A percentile compares a stretch with the other conserved stretches of the same genome.
phyloP scores from a whole-genome alignment of 129 eudicot species.

The Oenanthe sinensis region DNA sequence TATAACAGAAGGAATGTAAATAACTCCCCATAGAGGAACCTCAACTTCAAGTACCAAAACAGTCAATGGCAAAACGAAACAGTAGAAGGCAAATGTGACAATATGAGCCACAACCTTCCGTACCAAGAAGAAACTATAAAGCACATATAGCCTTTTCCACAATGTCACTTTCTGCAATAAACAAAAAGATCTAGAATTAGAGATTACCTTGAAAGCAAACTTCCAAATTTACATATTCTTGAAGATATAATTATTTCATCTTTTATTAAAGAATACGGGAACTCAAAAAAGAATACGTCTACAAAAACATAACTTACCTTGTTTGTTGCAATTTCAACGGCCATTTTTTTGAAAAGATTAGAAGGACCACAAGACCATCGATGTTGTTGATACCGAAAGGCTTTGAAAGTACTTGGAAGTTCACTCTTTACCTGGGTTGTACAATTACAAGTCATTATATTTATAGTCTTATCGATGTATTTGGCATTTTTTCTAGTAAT shows the following conservation, averaged over 20 bases:
- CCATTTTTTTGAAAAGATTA: slow-evolving; percentile 78
- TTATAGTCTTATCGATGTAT: background rate
- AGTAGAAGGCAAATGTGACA: slow-evolving; percentile 76
- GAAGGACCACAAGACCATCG: slow-evolving; percentile 99
- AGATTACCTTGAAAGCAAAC: background rate
- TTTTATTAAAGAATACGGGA: too few relatives aligned
- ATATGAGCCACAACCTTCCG: slow-evolving; percentile 79
- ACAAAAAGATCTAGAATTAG: background rate
- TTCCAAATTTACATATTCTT: too few relatives aligned
- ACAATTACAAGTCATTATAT: background rate
- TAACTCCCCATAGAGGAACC: slow-evolving; percentile 75
- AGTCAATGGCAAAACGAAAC: slow-evolving; percentile 67
- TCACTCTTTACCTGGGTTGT: slow-evolving; percentile 56
- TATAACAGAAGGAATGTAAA: slow-evolving; percentile 65
- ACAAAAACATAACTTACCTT: slow-evolving; percentile 30
- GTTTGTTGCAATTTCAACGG: slow-evolving; percentile 44
- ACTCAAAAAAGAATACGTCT: too few relatives aligned
- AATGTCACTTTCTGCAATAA: slow-evolving; percentile 68
- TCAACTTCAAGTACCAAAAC: slow-evolving; percentile 69
- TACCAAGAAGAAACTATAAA: slow-evolving; percentile 89
- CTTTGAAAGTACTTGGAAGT: slow-evolving; percentile 85
- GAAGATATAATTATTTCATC: background rate
- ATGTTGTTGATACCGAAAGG: slow-evolving; percentile 87
- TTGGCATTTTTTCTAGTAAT: background rate
- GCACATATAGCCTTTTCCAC: slow-evolving; percentile 74